Conservation (phyloP, 169 alveolate species). For the Theileria orientalis region DNA sequence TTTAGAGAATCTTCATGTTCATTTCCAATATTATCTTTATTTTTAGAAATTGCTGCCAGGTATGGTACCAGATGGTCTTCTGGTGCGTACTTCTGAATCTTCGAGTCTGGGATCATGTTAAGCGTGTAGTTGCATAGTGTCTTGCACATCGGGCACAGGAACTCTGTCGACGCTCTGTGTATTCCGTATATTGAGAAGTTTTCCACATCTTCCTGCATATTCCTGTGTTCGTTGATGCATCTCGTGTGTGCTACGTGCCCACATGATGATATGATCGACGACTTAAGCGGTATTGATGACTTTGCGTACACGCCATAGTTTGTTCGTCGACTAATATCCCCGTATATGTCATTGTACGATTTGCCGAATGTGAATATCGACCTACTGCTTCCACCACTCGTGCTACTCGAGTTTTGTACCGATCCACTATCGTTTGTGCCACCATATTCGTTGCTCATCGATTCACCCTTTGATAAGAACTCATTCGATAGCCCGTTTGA, state of each 20-base stretch:
- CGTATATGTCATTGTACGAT: too few species aligned
- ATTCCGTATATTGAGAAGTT: constrained; percentile 16
- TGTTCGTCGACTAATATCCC: too few species aligned
- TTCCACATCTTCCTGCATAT: background rate
- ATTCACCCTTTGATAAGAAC: too few species aligned
- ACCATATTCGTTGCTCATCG: too few species aligned
- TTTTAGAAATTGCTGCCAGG: too few species aligned
- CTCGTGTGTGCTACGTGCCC: constrained; percentile 55
- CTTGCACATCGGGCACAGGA: constrained; percentile 63
- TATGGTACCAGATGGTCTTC: too few species aligned
- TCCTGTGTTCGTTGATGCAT: constrained; percentile 35
- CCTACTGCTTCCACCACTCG: background rate
- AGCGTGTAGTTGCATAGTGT: constrained; percentile 50
- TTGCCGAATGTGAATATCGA: background rate
- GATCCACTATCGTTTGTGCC: too few species aligned
- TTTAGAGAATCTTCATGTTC: too few species aligned
- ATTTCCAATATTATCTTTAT: too few species aligned
- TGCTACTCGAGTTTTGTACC: background rate
- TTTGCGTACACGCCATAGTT: constrained; percentile 21
- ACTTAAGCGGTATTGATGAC: constrained; percentile 32
- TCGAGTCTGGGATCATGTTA: constrained; percentile 23
- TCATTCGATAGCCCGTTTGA: too few species aligned
- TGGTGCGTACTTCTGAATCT: too few species aligned
- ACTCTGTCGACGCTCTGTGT: constrained; percentile 28
- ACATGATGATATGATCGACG: constrained; percentile 55